Percentiles rank a stretch among this genome's conserved stretches.
These are phyloP conservation scores for Fusarium udum DNA, from an alignment of 2,329 filamentous ascomycete species.

Conservation along the genomic window DNA sequence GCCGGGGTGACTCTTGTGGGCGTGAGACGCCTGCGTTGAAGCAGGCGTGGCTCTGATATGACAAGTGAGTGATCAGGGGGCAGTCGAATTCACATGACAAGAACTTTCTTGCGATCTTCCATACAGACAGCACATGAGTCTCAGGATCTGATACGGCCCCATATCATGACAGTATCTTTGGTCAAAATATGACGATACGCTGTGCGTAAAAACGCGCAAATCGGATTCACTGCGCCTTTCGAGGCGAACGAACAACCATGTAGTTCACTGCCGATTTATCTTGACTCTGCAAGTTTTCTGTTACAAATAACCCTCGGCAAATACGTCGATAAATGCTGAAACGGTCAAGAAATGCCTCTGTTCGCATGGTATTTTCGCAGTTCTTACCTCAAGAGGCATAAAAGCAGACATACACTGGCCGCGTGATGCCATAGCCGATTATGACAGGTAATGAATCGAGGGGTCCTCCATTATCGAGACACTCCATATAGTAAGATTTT, in stretches of 20 bases:
- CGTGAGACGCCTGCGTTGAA: neutral
- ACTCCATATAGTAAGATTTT: slow-evolving; percentile 16
- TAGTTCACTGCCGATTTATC: neutral
- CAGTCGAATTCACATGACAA: slow-evolving; percentile 14
- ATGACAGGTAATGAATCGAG: slow-evolving; percentile 24
- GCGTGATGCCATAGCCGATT: slow-evolving; percentile 8
- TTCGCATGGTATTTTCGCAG: slow-evolving; percentile 5
- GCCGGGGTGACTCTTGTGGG: neutral
- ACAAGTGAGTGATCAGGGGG: slow-evolving; percentile 3
- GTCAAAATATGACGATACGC: neutral
- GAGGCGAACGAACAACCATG: neutral
- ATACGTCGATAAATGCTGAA: neutral
- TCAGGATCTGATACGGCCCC: slow-evolving; percentile 9
- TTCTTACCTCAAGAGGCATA: slow-evolving; percentile 25
- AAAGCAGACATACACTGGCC: neutral
- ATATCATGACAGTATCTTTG: neutral
- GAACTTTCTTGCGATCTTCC: slow-evolving; percentile 31
- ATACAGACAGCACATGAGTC: slow-evolving; percentile 3
- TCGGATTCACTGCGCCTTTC: neutral
- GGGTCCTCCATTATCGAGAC: slow-evolving; percentile 9
- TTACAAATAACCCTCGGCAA: slow-evolving; percentile 2
- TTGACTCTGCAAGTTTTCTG: slow-evolving; percentile 5
- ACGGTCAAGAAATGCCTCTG: neutral
- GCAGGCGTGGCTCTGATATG: neutral
- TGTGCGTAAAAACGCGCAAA: neutral